phyloP scores from a whole-genome alignment of 257 asterid genomes.

The Nicotiana benthamiana region DNA sequence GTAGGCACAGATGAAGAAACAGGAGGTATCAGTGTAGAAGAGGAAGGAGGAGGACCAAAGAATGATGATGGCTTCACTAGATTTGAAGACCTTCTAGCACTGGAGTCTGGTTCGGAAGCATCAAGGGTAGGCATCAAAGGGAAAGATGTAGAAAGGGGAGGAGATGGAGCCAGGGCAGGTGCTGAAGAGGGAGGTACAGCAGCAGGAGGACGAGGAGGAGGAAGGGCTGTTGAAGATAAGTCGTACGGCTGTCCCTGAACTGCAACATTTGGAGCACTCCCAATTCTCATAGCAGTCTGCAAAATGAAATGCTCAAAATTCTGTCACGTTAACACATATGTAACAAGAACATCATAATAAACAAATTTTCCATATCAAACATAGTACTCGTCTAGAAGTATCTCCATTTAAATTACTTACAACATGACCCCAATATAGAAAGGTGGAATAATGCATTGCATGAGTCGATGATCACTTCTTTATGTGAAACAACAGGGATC shows the following conservation, averaged over 20 bases:
- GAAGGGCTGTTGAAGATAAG: slow-evolving; percentile 27
- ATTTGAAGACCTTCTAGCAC: slow-evolving; percentile 43
- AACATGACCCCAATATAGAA: neutral
- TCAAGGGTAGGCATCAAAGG: slow-evolving; percentile 54
- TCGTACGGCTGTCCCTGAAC: slow-evolving; percentile 44
- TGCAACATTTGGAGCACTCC: slow-evolving; percentile 42
- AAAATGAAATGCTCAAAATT: neutral
- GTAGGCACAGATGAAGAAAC: slow-evolving; percentile 64
- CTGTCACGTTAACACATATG: neutral
- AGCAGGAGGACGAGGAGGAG: slow-evolving; percentile 41
- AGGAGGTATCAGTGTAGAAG: slow-evolving; percentile 57
- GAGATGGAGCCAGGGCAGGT: slow-evolving; percentile 40
- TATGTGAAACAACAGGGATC: neutral
- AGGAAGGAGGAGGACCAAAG: slow-evolving; percentile 55
- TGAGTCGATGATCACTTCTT: neutral
- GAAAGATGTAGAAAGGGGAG: slow-evolving; percentile 35
- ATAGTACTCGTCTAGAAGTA: neutral
- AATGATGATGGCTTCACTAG: slow-evolving; percentile 85
- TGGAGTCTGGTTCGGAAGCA: slow-evolving; percentile 31
- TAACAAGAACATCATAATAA: neutral
- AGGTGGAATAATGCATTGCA: neutral
- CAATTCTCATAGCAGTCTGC: slow-evolving; percentile 61
- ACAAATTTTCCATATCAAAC: neutral
- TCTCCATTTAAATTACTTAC: neutral
- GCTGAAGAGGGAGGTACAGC: slow-evolving; percentile 34